Percentiles rank a stretch among this genome's conserved stretches.
Conservation (phyloP, 1,284 basidiomycete genomes). For the Ceratobasidium sp. region DNA sequence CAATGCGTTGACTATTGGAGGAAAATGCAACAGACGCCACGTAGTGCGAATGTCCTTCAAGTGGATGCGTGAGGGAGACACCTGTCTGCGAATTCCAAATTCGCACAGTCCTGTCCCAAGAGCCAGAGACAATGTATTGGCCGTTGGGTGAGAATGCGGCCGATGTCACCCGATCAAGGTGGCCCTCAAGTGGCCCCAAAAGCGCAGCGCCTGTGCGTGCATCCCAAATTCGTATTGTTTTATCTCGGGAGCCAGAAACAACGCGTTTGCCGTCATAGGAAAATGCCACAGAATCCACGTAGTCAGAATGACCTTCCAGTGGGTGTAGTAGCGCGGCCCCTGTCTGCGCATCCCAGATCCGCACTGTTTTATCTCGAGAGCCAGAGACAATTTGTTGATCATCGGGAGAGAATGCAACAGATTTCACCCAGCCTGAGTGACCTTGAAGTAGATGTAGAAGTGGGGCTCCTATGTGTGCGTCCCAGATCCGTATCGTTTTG, state of each 20-base stretch:
- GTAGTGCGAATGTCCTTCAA: background rate
- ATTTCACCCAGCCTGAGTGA: background rate
- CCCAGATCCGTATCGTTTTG: background rate
- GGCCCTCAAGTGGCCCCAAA: constrained; percentile 7
- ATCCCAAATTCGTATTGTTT: constrained; percentile 35
- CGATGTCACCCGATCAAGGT: background rate
- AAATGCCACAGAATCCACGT: constrained; percentile 21
- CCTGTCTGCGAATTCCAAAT: constrained; percentile 1
- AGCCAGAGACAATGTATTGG: background rate
- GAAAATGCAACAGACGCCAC: background rate
- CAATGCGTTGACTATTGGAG: too few relatives aligned
- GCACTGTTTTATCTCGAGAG: background rate
- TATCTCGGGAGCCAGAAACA: constrained; percentile 36
- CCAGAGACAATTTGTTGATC: background rate
- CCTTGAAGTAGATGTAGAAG: background rate
- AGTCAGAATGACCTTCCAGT: background rate
- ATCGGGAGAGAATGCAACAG: constrained; percentile 7
- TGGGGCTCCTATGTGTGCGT: background rate
- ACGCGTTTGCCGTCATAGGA: constrained; percentile 9
- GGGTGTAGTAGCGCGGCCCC: background rate
- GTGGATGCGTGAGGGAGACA: background rate
- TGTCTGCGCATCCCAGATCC: background rate
- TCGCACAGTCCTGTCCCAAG: background rate
- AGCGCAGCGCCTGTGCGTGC: background rate
- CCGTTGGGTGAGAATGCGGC: constrained; percentile 32